phyloP scores from a whole-genome alignment of 1,284 basidiomycete species.

The Microbotryum violaceum region DNA sequence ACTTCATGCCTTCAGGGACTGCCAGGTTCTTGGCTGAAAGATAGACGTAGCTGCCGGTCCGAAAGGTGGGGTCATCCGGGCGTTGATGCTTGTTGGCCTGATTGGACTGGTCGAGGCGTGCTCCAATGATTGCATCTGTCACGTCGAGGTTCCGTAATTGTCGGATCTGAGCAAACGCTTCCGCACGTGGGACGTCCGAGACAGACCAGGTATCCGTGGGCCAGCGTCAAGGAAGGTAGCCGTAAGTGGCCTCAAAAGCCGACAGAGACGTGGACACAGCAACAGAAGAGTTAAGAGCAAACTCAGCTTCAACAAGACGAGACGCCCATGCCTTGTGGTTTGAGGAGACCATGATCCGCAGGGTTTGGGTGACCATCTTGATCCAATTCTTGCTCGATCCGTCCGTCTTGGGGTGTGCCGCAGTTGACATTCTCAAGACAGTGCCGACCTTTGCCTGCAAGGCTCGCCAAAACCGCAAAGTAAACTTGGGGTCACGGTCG shows the following conservation, averaged over 20 bases:
- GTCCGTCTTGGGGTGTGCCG: too few relatives aligned
- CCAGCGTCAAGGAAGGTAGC: slow-evolving; percentile 6
- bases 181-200: not conserved
- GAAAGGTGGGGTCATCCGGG: not conserved
- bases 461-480: too few relatives aligned
- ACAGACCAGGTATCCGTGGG: not conserved
- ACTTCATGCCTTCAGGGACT: not conserved
- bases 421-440: too few relatives aligned
- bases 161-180: not conserved
- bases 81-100: not conserved
- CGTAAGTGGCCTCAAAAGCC: slow-evolving; percentile 6
- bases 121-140: slow-evolving; percentile 7
- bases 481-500: too few relatives aligned
- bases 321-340: too few relatives aligned
- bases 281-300: slow-evolving; percentile 5
- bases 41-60: not conserved
- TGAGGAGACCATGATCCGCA: too few relatives aligned
- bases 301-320: too few relatives aligned
- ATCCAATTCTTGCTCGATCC: too few relatives aligned
- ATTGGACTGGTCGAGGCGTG: slow-evolving; percentile 1
- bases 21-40: not conserved
- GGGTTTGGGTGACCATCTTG: too few relatives aligned
- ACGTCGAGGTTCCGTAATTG: not conserved
- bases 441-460: too few relatives aligned
- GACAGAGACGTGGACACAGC: slow-evolving; percentile 1